These are phyloP conservation scores for Coemansia sp. DNA, from an alignment of 192 early-diverging fungal genomes.

Conservation along the genomic window DNA sequence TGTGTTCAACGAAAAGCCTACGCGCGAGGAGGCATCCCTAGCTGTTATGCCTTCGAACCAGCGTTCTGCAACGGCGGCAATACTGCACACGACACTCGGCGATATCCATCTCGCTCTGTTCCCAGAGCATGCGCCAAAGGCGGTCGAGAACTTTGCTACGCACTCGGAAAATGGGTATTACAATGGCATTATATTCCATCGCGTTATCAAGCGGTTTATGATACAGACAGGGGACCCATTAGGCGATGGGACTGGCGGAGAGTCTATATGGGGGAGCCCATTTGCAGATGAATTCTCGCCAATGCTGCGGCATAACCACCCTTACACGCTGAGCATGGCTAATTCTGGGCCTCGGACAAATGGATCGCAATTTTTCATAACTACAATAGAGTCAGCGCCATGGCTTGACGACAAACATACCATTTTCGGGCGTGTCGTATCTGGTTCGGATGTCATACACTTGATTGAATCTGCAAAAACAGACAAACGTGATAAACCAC, in stretches of 20 bases:
- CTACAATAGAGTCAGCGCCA: slow-evolving; percentile 75
- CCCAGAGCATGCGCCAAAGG: slow-evolving; percentile 78
- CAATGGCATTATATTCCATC: slow-evolving; percentile 91
- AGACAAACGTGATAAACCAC: slow-evolving; percentile 89
- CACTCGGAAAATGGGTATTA: slow-evolving; percentile 87
- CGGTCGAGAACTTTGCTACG: slow-evolving; percentile 93
- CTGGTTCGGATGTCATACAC: slow-evolving; percentile 91
- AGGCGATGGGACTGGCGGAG: slow-evolving; percentile 93
- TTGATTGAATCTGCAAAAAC: slow-evolving; percentile 77
- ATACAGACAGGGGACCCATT: slow-evolving; percentile 90
- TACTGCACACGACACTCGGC: slow-evolving; percentile 86
- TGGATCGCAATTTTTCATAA: slow-evolving; percentile 96
- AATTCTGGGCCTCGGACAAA: slow-evolving; percentile 90
- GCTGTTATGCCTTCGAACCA: slow-evolving; percentile 66
- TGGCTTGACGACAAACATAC: slow-evolving; percentile 99
- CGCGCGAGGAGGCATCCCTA: slow-evolving; percentile 91
- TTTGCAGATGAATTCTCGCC: slow-evolving; percentile 94
- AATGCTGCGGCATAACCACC: slow-evolving; percentile 78
- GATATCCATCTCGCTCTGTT: slow-evolving; percentile 88
- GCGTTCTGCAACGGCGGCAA: slow-evolving; percentile 66
- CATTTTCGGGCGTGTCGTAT: slow-evolving; percentile 86
- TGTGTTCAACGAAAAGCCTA: slow-evolving; percentile 97
- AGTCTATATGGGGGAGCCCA: slow-evolving; percentile 84
- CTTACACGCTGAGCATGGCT: slow-evolving; percentile 95
- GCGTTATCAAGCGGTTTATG: slow-evolving; percentile 98